Conservation (phyloP, 345 rosid species). For the Pelargonium nanum region DNA sequence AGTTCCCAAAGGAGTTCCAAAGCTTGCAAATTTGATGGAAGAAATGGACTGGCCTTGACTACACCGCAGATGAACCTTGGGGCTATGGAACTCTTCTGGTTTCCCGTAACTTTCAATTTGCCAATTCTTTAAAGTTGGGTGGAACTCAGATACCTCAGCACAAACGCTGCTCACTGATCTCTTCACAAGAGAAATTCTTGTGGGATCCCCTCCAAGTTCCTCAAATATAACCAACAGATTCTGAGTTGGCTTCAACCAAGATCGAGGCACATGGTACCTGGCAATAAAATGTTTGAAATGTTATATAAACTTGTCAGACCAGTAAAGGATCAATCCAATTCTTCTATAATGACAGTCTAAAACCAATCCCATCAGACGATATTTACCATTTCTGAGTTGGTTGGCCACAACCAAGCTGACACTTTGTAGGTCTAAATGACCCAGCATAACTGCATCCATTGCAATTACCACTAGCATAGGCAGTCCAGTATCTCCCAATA, state of each 20-base stretch:
- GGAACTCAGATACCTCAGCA: constrained; percentile 83
- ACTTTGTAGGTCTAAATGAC: constrained; percentile 69
- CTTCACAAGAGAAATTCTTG: constrained; percentile 65
- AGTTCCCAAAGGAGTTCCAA: constrained; percentile 93
- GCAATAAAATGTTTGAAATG: constrained; percentile 7
- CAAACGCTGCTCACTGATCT: constrained; percentile 74
- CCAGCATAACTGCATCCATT: constrained; percentile 69
- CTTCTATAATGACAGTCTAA: too few relatives aligned
- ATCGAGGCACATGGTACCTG: constrained; percentile 87
- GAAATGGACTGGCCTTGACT: constrained; percentile 68
- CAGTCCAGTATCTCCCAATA: constrained; percentile 95
- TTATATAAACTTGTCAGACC: neutral
- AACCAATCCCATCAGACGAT: neutral
- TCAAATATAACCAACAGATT: constrained; percentile 84
- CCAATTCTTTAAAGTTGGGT: constrained; percentile 94
- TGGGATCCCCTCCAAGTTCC: constrained; percentile 91
- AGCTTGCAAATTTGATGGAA: constrained; percentile 89
- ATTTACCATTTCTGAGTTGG: constrained; percentile 81
- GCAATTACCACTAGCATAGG: constrained; percentile 72
- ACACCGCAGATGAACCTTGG: constrained; percentile 83
- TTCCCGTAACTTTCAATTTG: constrained; percentile 94
- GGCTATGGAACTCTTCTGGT: constrained; percentile 70
- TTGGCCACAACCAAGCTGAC: constrained; percentile 82
- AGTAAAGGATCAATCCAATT: too few relatives aligned
- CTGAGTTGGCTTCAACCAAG: constrained; percentile 84